These are phyloP conservation scores for Fusarium ambrosium DNA, from an alignment of 2,329 filamentous ascomycete genomes.

Conservation along the genomic window DNA sequence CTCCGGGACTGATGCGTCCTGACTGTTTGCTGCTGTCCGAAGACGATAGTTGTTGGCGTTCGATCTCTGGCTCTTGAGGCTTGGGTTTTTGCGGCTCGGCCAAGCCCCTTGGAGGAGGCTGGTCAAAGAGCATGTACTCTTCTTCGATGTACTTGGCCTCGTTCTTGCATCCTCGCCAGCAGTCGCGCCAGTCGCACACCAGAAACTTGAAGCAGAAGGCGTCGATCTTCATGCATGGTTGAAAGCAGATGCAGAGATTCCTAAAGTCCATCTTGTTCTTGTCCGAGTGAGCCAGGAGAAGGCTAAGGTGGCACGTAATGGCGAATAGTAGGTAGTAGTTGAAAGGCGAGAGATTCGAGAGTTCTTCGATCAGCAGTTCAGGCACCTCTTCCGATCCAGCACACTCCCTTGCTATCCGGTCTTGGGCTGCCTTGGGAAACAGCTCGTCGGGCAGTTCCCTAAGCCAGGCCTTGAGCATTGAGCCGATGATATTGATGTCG, in stretches of 20 bases:
- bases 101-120: constrained; percentile 67
- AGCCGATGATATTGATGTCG: constrained; percentile 96
- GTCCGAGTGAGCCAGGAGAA: constrained; percentile 90
- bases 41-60: constrained; percentile 63
- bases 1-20: constrained; percentile 39
- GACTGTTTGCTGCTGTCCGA: constrained; percentile 74
- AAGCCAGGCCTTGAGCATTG: constrained; percentile 96
- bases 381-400: constrained; percentile 84
- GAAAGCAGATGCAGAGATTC: constrained; percentile 96
- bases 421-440: constrained; percentile 87
- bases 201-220: constrained; percentile 95
- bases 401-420: constrained; percentile 84
- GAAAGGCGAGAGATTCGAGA: constrained; percentile 94
- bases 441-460: constrained; percentile 95
- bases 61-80: constrained; percentile 40
- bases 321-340: constrained; percentile 98
- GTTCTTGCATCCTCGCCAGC: constrained; percentile 96
- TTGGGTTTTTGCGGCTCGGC: constrained; percentile 52
- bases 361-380: constrained; percentile 87
- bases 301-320: constrained; percentile 94
- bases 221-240: constrained; percentile 97
- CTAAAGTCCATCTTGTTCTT: constrained; percentile 99
- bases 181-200: constrained; percentile 94
- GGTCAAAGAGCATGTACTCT: constrained; percentile 73
- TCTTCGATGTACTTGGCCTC: constrained; percentile 84